Evolutionary conservation across 176 grass and related monocot genomes (phyloP).

Genomic region (Thinopyrum elongatum): DNA sequence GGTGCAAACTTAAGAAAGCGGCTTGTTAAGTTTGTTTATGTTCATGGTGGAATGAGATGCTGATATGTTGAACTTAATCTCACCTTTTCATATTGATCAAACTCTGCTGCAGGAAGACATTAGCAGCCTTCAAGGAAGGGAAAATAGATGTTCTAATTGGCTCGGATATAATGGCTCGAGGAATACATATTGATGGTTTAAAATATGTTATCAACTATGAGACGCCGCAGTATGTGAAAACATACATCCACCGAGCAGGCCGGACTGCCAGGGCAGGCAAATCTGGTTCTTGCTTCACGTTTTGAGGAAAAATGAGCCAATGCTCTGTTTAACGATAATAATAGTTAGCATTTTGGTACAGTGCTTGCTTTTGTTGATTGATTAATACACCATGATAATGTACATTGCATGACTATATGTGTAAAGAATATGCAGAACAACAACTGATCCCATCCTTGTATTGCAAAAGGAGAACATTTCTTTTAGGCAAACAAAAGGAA

Average conservation of each 20-base stretch:
- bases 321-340: neutral
- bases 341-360: neutral
- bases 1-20: neutral
- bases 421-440: neutral
- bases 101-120: conserved; percentile 60
- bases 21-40: neutral
- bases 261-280: conserved; percentile 70
- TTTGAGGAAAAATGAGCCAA: conserved; percentile 83
- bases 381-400: conserved; percentile 25
- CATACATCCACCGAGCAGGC: conserved; percentile 80
- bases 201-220: conserved; percentile 89
- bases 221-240: conserved; percentile 77
- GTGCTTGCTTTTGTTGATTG: neutral
- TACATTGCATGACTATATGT: neutral
- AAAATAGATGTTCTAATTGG: conserved; percentile 63
- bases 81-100: neutral
- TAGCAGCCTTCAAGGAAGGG: conserved; percentile 81
- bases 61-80: neutral
- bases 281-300: conserved; percentile 73
- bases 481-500: too few species aligned
- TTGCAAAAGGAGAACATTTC: too few species aligned
- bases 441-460: neutral
- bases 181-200: conserved; percentile 85
- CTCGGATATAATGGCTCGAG: conserved; percentile 33
- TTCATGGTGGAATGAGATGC: neutral